Evolutionary conservation across 768 basidiomycete genomes (phyloP).

Genomic region (Tylopilus vinaceipallidus): DNA sequence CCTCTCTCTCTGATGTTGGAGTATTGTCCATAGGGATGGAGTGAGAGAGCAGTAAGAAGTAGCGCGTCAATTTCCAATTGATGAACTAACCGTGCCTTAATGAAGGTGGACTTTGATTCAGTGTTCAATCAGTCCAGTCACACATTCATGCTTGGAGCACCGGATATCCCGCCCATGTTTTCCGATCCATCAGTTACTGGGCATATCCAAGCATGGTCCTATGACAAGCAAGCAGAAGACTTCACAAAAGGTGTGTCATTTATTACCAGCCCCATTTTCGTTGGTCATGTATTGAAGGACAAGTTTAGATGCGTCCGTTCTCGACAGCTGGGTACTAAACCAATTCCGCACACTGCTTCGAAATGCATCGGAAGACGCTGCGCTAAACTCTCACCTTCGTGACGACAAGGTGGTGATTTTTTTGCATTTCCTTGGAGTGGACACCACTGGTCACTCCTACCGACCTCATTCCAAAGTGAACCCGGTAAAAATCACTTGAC

Average conservation of each 20-base stretch:
- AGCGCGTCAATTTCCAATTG: too few relatives aligned
- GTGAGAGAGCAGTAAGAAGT: constrained; percentile 65
- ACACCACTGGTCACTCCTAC: constrained; percentile 85
- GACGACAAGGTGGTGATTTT: constrained; percentile 71
- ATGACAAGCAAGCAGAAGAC: constrained; percentile 75
- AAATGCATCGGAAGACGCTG: constrained; percentile 56
- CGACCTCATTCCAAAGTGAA: constrained; percentile 74
- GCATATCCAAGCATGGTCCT: constrained; percentile 73
- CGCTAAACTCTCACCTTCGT: constrained; percentile 49
- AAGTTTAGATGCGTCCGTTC: constrained; percentile 60
- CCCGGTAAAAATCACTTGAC: not conserved
- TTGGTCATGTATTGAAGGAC: not conserved
- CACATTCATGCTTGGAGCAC: constrained; percentile 82
- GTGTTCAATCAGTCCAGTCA: constrained; percentile 79
- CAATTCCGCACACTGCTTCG: constrained; percentile 58
- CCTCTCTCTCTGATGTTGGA: not conserved
- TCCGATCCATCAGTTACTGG: constrained; percentile 65
- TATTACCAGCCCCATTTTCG: too few relatives aligned
- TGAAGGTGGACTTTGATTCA: constrained; percentile 75
- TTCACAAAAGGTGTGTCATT: constrained; percentile 68
- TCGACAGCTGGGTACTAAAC: constrained; percentile 80
- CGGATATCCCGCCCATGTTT: constrained; percentile 89
- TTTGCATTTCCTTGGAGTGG: constrained; percentile 77
- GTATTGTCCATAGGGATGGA: constrained; percentile 62
- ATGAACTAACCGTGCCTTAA: not conserved